These are phyloP conservation scores for Monosporascus sp. DNA, from an alignment of 2,329 filamentous ascomycete species.

Conservation along the genomic window DNA sequence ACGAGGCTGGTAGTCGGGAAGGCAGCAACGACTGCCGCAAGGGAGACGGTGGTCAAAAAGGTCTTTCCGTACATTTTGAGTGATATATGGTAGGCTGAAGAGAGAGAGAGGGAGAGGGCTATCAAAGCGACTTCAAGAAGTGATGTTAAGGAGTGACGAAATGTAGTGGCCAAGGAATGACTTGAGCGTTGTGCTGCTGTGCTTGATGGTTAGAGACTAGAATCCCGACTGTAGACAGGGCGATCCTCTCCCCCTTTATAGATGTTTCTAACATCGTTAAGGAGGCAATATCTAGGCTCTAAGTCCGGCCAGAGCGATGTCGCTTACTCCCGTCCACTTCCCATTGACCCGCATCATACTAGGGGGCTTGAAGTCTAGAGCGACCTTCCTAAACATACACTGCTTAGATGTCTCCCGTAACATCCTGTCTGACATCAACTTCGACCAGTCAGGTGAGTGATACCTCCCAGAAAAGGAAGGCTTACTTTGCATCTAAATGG, in stretches of 20 bases:
- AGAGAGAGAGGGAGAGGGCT: background rate
- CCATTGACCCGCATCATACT: background rate
- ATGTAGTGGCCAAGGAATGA: background rate
- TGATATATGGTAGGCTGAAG: background rate
- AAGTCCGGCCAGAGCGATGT: background rate
- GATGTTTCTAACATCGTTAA: background rate
- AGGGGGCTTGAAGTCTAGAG: background rate
- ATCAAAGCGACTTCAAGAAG: background rate
- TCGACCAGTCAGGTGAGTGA: too few species aligned
- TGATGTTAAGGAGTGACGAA: background rate
- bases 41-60: background rate
- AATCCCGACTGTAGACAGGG: background rate
- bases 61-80: background rate
- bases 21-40: background rate
- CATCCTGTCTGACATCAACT: too few species aligned
- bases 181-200: background rate
- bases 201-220: background rate
- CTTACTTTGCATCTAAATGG: too few species aligned
- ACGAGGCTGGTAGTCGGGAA: constrained; percentile 34
- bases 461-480: too few species aligned
- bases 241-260: background rate
- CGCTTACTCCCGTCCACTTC: background rate
- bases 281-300: background rate
- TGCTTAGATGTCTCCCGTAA: too few species aligned
- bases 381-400: background rate